Conservation (phyloP, 345 rosid species). For the Corchorus capsularis region DNA sequence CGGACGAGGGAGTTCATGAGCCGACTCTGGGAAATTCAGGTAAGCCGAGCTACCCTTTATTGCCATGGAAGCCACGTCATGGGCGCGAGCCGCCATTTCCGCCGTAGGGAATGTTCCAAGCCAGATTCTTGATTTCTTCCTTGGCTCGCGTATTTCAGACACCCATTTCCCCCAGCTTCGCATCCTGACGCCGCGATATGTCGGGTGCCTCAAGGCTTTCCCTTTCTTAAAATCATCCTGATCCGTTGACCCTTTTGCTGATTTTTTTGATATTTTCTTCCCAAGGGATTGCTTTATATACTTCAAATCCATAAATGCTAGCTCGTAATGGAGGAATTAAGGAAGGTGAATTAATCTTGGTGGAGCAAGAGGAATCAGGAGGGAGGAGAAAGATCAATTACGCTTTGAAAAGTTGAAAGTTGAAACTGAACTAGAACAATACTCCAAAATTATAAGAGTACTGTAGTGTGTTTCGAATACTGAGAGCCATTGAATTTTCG, state of each 20-base stretch:
- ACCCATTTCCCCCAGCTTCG: conserved; percentile 33
- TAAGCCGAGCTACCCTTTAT: conserved; percentile 22
- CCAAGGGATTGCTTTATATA: not conserved
- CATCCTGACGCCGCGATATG: conserved; percentile 28
- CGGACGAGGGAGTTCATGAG: conserved; percentile 23
- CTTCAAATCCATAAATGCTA: conserved; percentile 11
- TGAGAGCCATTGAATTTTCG: not conserved
- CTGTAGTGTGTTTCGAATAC: not conserved
- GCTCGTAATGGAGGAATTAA: not conserved
- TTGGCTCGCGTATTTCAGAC: conserved; percentile 23
- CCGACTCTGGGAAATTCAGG: conserved; percentile 25
- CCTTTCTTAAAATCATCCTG: not conserved
- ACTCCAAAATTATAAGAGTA: no score
- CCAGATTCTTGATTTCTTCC: conserved; percentile 27
- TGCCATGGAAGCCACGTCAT: conserved; percentile 26
- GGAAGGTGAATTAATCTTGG: no score
- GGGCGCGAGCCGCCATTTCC: conserved; percentile 29
- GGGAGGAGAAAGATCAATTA: not conserved
- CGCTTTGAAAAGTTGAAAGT: not conserved
- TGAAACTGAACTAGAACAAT: not conserved
- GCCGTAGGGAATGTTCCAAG: conserved; percentile 27
- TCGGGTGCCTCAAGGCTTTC: conserved; percentile 6
- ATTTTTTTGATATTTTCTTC: not conserved
- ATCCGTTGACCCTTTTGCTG: not conserved
- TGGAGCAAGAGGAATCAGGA: not conserved